These are phyloP conservation scores for Pythium insidiosum DNA, from an alignment of 352 stramenopile species.

Conservation along the genomic window DNA sequence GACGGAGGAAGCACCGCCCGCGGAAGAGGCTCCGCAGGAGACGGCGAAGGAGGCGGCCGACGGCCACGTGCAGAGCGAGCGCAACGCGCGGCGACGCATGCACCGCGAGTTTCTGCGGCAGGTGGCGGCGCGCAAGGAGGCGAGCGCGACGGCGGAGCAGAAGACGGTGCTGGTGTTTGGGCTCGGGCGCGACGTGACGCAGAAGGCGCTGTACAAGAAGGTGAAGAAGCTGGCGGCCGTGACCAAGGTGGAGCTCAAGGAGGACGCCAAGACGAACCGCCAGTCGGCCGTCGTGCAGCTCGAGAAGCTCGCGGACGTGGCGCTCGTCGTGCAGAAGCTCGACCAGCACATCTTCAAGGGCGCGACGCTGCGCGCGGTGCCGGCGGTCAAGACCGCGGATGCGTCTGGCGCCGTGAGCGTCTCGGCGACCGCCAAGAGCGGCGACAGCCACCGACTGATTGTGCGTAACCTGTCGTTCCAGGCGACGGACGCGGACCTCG, in stretches of 20 bases:
- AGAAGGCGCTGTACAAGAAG: slow-evolving; percentile 80
- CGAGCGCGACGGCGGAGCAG: slow-evolving; percentile 31
- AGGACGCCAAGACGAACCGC: slow-evolving; percentile 43
- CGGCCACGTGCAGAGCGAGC: slow-evolving; percentile 60
- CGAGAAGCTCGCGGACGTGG: slow-evolving; percentile 38
- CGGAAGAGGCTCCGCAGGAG: slow-evolving; percentile 2
- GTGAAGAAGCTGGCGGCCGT: slow-evolving; percentile 61
- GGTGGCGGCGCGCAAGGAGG: slow-evolving; percentile 56
- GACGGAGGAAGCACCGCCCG: not conserved
- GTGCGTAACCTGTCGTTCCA: slow-evolving; percentile 82
- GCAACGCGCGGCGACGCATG: slow-evolving; percentile 65
- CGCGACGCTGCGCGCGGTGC: slow-evolving; percentile 52
- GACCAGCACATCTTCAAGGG: slow-evolving; percentile 83
- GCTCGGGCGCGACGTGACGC: slow-evolving; percentile 49
- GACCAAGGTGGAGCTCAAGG: slow-evolving; percentile 49
- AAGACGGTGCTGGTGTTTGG: slow-evolving; percentile 77
- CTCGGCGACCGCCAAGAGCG: slow-evolving; percentile 10
- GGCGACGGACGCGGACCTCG: slow-evolving; percentile 60
- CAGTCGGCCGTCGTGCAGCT: slow-evolving; percentile 64
- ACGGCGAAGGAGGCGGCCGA: slow-evolving; percentile 14
- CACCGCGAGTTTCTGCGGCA: slow-evolving; percentile 73
- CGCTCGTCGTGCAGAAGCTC: slow-evolving; percentile 55
- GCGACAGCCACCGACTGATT: slow-evolving; percentile 66
- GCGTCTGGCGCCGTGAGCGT: slow-evolving; percentile 14
- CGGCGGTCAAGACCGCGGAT: too few relatives aligned